Evolutionary conservation across 192 early-diverging fungal species (phyloP).

Genomic region (Allomyces macrogynus): DNA sequence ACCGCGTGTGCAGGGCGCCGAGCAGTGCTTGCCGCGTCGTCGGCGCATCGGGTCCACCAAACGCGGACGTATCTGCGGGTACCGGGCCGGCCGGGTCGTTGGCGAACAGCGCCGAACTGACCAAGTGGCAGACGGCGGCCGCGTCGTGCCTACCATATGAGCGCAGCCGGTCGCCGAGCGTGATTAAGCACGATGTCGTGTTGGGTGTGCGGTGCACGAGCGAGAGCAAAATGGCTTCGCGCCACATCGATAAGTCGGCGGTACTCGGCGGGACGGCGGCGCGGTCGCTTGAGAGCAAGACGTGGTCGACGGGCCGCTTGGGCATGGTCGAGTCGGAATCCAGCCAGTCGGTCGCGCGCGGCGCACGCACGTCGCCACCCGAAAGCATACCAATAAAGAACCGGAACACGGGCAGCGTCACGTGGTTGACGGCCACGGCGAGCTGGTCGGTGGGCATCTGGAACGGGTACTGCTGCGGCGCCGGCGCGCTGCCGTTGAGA

Average conservation of each 20-base stretch:
- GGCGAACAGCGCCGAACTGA: neutral
- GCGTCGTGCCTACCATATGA: neutral
- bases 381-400: too few species aligned
- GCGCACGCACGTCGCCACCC: too few species aligned
- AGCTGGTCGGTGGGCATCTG: too few species aligned
- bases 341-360: too few species aligned
- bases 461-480: too few species aligned
- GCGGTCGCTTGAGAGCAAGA: neutral
- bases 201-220: neutral
- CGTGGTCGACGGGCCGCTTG: neutral
- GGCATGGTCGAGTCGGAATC: too few species aligned
- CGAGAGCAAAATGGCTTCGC: neutral
- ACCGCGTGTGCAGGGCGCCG: neutral
- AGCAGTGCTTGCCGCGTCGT: neutral
- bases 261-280: neutral
- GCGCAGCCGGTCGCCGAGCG: neutral
- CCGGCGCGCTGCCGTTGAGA: neutral
- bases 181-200: neutral
- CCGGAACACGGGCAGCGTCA: too few species aligned
- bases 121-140: neutral
- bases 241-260: neutral
- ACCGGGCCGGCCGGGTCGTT: neutral
- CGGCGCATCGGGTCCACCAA: neutral
- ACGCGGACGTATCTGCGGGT: neutral
- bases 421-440: too few species aligned